Evolutionary conservation across 2,329 filamentous ascomycete species (phyloP), one percentile per base, ranked within the genome.

Genomic region (Colletotrichum sp.): DNA sequence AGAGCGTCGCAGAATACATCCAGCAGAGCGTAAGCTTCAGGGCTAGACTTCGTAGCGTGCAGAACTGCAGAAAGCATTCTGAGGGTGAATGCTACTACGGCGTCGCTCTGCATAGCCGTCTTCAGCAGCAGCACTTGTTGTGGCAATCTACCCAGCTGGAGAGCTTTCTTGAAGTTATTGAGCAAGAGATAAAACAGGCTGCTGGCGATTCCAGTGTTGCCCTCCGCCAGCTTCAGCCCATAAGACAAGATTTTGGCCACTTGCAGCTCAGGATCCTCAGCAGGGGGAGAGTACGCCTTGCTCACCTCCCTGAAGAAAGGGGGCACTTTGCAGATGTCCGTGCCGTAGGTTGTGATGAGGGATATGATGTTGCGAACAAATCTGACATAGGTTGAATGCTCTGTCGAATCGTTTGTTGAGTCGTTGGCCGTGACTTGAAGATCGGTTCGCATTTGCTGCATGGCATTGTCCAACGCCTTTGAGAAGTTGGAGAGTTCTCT

Each of bases 101-200:
- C 79, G 8, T 76, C 63, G 55, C 89, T 85, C n/a, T 81, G 83
- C 87, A 92, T 88, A n/a, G 88, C 89, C 70, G 84, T 84, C 44
- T 82, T 82, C 24, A 92, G 79, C 67, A 91, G 87, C 7, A 73
- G 78, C 32, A 85, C 81, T 79, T 92, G 89, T 8, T 88, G 85
- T 8, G 80, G 80, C n/a, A 92, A 83, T 67, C 85, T 87, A 72
- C 87, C 84, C 72, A 89, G 89, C 59, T 86, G 85, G 4, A 92
- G 80, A 0, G 90, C 89, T 68, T 89, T 83, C 79, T 91, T 91
- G 80, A 91, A 91, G 81, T 89, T 91, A 78, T 90, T 90, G 79
- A 88, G 89, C 3, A 92, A 84, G 73, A 91, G 90, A 80, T 89
- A 89, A 79, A 92, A 92, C 5, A 92, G 85, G 69, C 88, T 87